Base-by-base conservation (phyloP, 1,284 basidiomycete genomes). In the Cutaneotrichosporon cutaneum region DNA sequence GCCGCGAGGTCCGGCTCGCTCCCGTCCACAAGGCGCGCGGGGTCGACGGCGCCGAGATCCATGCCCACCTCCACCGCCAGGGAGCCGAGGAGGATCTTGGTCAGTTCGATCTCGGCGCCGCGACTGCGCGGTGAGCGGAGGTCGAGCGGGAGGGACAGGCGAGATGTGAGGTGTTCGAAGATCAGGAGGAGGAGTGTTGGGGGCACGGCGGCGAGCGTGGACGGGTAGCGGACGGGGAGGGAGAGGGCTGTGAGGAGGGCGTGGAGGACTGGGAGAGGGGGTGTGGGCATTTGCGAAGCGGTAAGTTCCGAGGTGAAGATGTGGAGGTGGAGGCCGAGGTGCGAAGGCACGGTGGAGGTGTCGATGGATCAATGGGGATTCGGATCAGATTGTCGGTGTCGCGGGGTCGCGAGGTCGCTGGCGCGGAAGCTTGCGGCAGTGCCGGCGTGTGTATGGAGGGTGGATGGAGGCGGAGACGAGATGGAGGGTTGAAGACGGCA, bases 11-110 rank as follows among this genome's bases (percentile, higher is more conserved):
- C 68, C 11, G 35, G 59, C 58, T 71, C 63, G 4, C 14, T 26
- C 1, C 72, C 74, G 14, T 48, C 33, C 5, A 57, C 45, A 3
- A 74, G 63, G 10, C 56, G 59, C 4, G n/a, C 30, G 0, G 72
- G 72, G 48, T 69, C 61, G 2, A 75, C 64, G 10, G 68, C 47
- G 42, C 54, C 60, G 36, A 73, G 51, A 56, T 73, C 73, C 51
- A 75, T 60, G 11, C 22, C 27, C 6, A 75, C 48, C 33, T 74
- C 73, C 57, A 66, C 64, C 2, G 64, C 69, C 27, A 75, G 59
- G 4, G 68, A 63, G 3, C 73, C 73, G 4, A 75, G 56, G 3
- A 75, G 27, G 50, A 64, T 68, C 54, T 75, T 73, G 21, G 70
- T 55, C 13, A 71, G 60, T 10, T 47, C 60, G 6, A 70, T 32